Evolutionary conservation across 768 basidiomycete genomes (phyloP).

Genomic region (Erythrobasidium yunnanense): DNA sequence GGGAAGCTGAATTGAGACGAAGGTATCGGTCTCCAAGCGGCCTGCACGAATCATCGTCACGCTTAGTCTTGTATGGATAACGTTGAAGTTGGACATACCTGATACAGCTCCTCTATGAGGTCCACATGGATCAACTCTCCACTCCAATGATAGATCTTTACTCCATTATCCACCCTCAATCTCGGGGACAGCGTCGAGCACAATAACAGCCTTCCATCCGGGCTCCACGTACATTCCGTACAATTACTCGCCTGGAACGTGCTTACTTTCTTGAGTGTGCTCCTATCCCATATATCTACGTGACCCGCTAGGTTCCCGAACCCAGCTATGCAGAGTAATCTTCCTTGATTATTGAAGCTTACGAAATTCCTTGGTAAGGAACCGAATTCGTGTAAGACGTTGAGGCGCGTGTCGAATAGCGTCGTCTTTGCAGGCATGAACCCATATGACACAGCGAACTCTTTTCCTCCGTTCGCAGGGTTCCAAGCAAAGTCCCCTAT

Average conservation of each 20-base stretch:
- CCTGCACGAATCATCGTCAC: slow-evolving; percentile 36
- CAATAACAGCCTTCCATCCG: slow-evolving; percentile 80
- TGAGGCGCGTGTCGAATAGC: slow-evolving; percentile 82
- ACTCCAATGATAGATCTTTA: slow-evolving; percentile 89
- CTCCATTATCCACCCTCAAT: slow-evolving; percentile 89
- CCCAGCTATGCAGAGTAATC: slow-evolving; percentile 75
- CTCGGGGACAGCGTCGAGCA: slow-evolving; percentile 94
- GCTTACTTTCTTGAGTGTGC: slow-evolving; percentile 65
- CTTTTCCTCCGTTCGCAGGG: slow-evolving; percentile 68
- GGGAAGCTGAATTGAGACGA: slow-evolving; percentile 62
- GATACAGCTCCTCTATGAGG: slow-evolving; percentile 75
- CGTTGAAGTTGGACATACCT: slow-evolving; percentile 43
- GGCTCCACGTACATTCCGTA: slow-evolving; percentile 87
- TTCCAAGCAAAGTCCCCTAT: slow-evolving; percentile 96
- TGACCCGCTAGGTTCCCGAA: slow-evolving; percentile 95
- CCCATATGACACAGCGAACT: slow-evolving; percentile 92
- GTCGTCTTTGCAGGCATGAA: slow-evolving; percentile 92
- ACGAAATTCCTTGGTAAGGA: slow-evolving; percentile 81
- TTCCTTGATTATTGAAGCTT: slow-evolving; percentile 85
- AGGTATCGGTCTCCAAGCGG: slow-evolving; percentile 65
- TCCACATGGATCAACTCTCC: slow-evolving; percentile 80
- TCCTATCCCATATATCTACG: slow-evolving; percentile 81
- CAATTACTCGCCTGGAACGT: slow-evolving; percentile 83
- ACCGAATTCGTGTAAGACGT: slow-evolving; percentile 80
- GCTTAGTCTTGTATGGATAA: not conserved